These are phyloP conservation scores for Kregervanrija pseudodelftensis DNA, from an alignment of 805 yeast species.

Conservation along the genomic window DNA sequence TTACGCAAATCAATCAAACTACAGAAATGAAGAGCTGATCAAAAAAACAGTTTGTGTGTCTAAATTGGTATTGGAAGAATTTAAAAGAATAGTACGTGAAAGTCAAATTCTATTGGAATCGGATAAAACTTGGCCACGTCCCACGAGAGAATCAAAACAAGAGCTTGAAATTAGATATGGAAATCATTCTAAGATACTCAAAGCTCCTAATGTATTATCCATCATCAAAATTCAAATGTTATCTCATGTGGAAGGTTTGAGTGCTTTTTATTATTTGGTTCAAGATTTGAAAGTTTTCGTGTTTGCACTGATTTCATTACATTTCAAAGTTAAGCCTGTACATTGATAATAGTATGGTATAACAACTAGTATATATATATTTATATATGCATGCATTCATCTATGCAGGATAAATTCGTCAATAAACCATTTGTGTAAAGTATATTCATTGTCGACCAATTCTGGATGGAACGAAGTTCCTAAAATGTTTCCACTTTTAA, in stretches of 20 bases:
- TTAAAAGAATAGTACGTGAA: constrained; percentile 29
- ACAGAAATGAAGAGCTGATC: constrained; percentile 35
- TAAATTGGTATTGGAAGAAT: constrained; percentile 26
- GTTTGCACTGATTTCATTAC: constrained; percentile 29
- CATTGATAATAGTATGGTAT: neutral
- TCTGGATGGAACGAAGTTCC: constrained; percentile 85
- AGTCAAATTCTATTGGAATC: constrained; percentile 35
- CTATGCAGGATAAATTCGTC: constrained; percentile 40
- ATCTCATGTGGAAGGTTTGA: constrained; percentile 37
- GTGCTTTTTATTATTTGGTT: constrained; percentile 35
- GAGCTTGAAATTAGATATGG: constrained; percentile 34
- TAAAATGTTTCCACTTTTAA: constrained; percentile 55
- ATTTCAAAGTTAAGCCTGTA: constrained; percentile 5
- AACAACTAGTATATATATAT: too few species aligned
- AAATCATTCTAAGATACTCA: constrained; percentile 26
- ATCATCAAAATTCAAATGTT: constrained; percentile 31
- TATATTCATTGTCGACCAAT: constrained; percentile 41
- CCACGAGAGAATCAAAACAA: constrained; percentile 34
- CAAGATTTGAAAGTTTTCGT: constrained; percentile 38
- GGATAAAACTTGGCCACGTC: constrained; percentile 35
- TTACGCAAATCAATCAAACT: constrained; percentile 41
- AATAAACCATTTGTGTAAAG: constrained; percentile 69
- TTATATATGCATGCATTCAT: neutral
- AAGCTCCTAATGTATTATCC: constrained; percentile 34
- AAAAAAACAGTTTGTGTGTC: constrained; percentile 32